Base-by-base conservation (phyloP, 192 early-diverging fungal genomes). In the Pilaira anomala region DNA sequence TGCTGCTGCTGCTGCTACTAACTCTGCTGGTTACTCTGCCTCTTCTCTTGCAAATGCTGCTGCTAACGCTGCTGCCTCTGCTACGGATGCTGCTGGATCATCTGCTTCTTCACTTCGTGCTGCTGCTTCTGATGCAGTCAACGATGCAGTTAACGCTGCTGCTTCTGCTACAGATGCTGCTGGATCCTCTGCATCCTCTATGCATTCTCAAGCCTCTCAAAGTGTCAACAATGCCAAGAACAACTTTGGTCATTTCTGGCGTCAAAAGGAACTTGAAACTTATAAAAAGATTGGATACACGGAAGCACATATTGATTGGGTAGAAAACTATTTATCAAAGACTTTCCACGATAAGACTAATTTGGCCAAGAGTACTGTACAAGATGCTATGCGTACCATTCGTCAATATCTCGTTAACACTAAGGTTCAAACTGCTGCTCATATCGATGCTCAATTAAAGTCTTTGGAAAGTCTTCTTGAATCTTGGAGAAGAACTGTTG, bases 221-320 rank as follows among this genome's bases (percentile, higher is more conserved):
- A 44, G 40, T 30, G 59, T 59, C 6, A 22, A 46, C 8, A 14
- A 19, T 3, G 50, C 49, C 36, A 53, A 48, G 22, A 18, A 63
- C 2, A 50, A 48, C 11, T 63, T 63, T 63, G 61, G 42, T 36
- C 19, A 39, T 7, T 63, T 46, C 36, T 63, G 61, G 61, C 29
- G 21, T 25, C 18, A 63, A 16, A 39, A 36, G 12, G 36, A 63
- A 25, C 36, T 48, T 1, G 48, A 63, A 1, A 41, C 61, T 39
- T 63, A 49, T 18, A 42, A 42, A 5, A 63, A 63, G 61, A 51
- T 63, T 13, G 66, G 57, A 1, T 68, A 68, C 24, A 62, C 66
- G 13, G 59, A 68, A 46, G 41, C 59, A 9, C 66, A 68, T 0
- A 42, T 68, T 30, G 50, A 68, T 19, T 68, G 66, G 66, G 42